Base-by-base conservation (phyloP, 129 eudicot genomes). In the Rutidosis leptorrhynchoides region DNA sequence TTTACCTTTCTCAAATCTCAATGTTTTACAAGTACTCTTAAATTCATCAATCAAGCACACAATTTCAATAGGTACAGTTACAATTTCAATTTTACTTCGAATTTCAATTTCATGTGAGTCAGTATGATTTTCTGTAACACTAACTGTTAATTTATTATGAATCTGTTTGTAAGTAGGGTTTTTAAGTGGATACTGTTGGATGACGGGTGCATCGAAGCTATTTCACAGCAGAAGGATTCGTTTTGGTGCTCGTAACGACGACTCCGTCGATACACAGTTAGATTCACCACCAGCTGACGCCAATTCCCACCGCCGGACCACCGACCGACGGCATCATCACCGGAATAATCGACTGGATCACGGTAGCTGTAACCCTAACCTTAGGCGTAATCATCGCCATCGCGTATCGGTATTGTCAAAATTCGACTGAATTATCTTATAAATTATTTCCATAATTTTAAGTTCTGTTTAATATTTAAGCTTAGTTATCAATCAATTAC, bases 131-230 rank as follows among this genome's bases (percentile, higher is more conserved):
- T 6, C 14, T 37, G 58, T 49, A 2, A 14, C 3, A 17, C 54
- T 62, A 17, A 26, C 23, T 21, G 1, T 62, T 62, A 21, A 51
- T 20, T 40, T 17, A 27, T 22, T 60, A 27, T n/a, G 24, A 62
- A 45, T 60, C 28, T 45, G 27, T 15, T 52, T 28, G 61, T 17
- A 24, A 45, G 69, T 29, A 4, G 24, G 21, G 7, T 30, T 8
- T 16, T 1, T 9, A 32, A 30, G 16, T 16, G 26, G 30, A 21
- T 65, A n/a, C 10, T 40, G 33, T 24, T 84, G 90, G 45, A 91
- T 91, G 97, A 72, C 96, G 86, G 77, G 88, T 77, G 87, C 83
- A n/a, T 81, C 86, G 53, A 95, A 87, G 90, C 73, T 91, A 61
- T 85, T 91, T 66, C 66, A 72, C 75, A 77, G 26, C 51, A 67